Conservation (phyloP, 805 yeast genomes). For the Starmerella ratchasimensis region DNA sequence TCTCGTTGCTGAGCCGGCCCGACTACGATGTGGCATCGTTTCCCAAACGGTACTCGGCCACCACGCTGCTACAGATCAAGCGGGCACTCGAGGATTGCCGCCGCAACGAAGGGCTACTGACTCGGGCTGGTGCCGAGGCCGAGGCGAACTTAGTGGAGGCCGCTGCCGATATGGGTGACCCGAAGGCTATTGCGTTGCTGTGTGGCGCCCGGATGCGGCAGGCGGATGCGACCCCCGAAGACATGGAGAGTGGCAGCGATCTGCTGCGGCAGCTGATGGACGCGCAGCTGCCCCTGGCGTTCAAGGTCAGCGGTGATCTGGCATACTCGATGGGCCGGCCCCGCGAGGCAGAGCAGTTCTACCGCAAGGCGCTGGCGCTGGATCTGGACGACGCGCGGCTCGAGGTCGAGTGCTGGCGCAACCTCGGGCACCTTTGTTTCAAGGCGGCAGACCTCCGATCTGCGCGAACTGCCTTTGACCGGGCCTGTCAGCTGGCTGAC, state of each 20-base stretch:
- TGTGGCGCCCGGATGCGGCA: conserved; percentile 50
- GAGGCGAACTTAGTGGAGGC: conserved; percentile 66
- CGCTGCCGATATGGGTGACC: conserved; percentile 72
- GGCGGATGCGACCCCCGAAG: conserved; percentile 34
- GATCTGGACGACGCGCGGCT: conserved; percentile 35
- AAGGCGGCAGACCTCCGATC: conserved; percentile 36
- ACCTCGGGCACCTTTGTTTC: conserved; percentile 46
- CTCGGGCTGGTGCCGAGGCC: conserved; percentile 41
- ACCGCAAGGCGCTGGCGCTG: conserved; percentile 40
- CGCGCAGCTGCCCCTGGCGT: conserved; percentile 54
- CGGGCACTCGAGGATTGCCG: conserved; percentile 51
- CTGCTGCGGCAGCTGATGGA: conserved; percentile 46
- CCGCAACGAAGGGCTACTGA: conserved; percentile 43
- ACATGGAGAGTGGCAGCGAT: conserved; percentile 46
- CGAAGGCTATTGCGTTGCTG: conserved; percentile 63
- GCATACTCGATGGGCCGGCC: conserved; percentile 37
- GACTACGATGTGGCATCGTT: conserved; percentile 12
- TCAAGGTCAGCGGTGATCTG: conserved; percentile 68
- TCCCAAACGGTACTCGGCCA: conserved; percentile 38
- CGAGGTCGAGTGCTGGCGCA: conserved; percentile 58
- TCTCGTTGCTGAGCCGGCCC: conserved; percentile 5
- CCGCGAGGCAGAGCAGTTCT: conserved; percentile 44
- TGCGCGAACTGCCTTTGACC: conserved; percentile 48
- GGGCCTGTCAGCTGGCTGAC: conserved; percentile 47
- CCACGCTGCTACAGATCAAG: conserved; percentile 56